Evolutionary conservation across 306 rosid genomes (phyloP).

Genomic region (Oemleria cerasiformis): DNA sequence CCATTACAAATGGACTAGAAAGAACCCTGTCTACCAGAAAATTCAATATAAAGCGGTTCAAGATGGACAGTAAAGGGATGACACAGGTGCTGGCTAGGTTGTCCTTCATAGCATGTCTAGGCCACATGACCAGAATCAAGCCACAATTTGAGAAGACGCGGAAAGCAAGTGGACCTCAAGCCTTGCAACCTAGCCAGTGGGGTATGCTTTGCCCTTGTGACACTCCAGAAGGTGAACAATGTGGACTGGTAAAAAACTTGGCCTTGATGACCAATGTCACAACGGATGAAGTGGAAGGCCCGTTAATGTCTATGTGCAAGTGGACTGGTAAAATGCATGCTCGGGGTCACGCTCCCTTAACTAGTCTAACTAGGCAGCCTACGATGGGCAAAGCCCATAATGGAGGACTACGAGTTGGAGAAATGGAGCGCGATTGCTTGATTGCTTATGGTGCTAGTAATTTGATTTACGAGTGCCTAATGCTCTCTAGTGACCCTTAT

Average conservation of each 20-base stretch:
- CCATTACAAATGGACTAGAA: constrained; percentile 62
- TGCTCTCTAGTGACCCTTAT: constrained; percentile 91
- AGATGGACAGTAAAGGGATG: constrained; percentile 85
- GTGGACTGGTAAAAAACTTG: constrained; percentile 92
- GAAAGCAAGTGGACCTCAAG: constrained; percentile 91
- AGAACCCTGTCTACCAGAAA: constrained; percentile 90
- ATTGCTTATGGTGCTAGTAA: constrained; percentile 98
- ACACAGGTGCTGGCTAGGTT: constrained; percentile 89
- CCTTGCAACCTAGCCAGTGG: constrained; percentile 99
- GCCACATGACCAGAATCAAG: constrained; percentile 83
- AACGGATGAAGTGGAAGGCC: constrained; percentile 85
- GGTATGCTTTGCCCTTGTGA: constrained; percentile 99
- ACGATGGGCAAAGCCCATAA: constrained; percentile 91
- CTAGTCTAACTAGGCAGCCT: constrained; percentile 80
- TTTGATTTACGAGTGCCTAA: constrained; percentile 81
- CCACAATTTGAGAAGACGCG: constrained; percentile 98
- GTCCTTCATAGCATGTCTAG: constrained; percentile 69
- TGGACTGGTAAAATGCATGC: constrained; percentile 93
- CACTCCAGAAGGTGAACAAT: constrained; percentile 95
- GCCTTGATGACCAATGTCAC: constrained; percentile 98
- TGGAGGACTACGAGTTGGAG: constrained; percentile 98
- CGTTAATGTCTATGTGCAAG: constrained; percentile 65
- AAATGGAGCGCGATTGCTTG: constrained; percentile 96
- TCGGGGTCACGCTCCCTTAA: constrained; percentile 79
- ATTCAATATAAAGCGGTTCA: constrained; percentile 74